phyloP scores from a whole-genome alignment of 2,329 filamentous ascomycete species.

The Colletotrichum chlorophyti region DNA sequence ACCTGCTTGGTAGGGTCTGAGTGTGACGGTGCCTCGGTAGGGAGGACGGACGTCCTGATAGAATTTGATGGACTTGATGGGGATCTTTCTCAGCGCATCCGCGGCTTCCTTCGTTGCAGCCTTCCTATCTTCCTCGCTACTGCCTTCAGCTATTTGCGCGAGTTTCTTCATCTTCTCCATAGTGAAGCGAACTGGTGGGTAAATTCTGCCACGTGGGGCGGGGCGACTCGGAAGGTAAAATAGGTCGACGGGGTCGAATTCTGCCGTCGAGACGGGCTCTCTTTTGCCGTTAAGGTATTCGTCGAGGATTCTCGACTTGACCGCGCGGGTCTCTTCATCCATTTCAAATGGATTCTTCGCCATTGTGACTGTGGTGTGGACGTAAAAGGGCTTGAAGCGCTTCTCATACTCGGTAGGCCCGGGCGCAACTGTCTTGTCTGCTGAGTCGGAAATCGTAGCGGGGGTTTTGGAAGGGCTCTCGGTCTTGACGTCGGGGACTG shows the following conservation, averaged over 20 bases:
- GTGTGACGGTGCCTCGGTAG: conserved; percentile 77
- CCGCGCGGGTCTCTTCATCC: conserved; percentile 62
- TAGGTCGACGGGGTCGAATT: conserved; percentile 51
- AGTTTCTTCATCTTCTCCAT: conserved; percentile 62
- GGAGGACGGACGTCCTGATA: conserved; percentile 71
- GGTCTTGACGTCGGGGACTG: not conserved
- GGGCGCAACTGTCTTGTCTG: conserved; percentile 38
- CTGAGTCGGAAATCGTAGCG: conserved; percentile 6
- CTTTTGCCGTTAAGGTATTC: conserved; percentile 56
- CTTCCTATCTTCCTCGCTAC: conserved; percentile 43
- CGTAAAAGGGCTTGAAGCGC: conserved; percentile 81
- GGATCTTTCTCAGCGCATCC: conserved; percentile 56
- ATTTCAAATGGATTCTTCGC: conserved; percentile 66
- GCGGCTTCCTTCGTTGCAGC: conserved; percentile 42
- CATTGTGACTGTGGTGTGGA: conserved; percentile 76
- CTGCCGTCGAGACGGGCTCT: conserved; percentile 38
- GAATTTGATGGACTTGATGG: conserved; percentile 69
- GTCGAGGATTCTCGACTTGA: conserved; percentile 59
- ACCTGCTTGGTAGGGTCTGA: conserved; percentile 54
- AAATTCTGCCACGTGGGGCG: conserved; percentile 51
- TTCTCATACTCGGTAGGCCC: conserved; percentile 73
- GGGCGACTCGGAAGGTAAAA: conserved; percentile 52
- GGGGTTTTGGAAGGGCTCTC: conserved; percentile 6
- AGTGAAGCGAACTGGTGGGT: conserved; percentile 65
- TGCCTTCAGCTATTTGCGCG: conserved; percentile 45